These are phyloP conservation scores for Mycena polygramma DNA, from an alignment of 768 basidiomycete genomes.

Conservation along the genomic window DNA sequence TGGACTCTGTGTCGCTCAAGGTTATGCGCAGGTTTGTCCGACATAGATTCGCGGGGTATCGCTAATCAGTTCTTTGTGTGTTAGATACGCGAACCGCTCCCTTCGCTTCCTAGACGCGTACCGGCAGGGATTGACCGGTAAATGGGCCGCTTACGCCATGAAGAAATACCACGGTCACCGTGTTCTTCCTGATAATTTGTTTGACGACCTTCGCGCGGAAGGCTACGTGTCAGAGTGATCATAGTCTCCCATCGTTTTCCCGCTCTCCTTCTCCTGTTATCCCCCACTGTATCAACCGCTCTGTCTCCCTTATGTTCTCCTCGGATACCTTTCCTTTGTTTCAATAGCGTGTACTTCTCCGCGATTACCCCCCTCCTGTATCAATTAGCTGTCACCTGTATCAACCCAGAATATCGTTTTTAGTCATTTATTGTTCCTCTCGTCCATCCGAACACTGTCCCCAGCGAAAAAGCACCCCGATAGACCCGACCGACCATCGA, in stretches of 20 bases:
- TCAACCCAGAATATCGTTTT: neutral
- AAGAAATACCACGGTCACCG: neutral
- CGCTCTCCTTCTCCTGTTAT: neutral
- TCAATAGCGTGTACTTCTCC: neutral
- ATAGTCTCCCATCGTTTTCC: neutral
- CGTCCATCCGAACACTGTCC: neutral
- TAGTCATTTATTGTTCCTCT: neutral
- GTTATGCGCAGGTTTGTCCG: slow-evolving; percentile 35
- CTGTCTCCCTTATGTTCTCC: too few relatives aligned
- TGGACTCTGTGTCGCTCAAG: slow-evolving; percentile 36
- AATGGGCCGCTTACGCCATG: neutral
- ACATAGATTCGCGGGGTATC: neutral
- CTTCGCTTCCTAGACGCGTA: neutral
- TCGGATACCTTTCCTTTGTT: too few relatives aligned
- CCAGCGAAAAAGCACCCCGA: neutral
- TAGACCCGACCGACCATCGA: too few relatives aligned
- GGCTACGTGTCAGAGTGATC: neutral
- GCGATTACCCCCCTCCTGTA: neutral
- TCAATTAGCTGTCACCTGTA: neutral
- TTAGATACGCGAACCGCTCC: neutral
- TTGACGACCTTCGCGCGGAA: neutral
- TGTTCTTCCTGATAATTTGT: neutral
- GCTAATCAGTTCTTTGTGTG: neutral
- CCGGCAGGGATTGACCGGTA: neutral
- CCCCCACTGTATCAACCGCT: neutral